phyloP scores from a whole-genome alignment of 129 eudicot species.

The Chrysanthemum makinoi region DNA sequence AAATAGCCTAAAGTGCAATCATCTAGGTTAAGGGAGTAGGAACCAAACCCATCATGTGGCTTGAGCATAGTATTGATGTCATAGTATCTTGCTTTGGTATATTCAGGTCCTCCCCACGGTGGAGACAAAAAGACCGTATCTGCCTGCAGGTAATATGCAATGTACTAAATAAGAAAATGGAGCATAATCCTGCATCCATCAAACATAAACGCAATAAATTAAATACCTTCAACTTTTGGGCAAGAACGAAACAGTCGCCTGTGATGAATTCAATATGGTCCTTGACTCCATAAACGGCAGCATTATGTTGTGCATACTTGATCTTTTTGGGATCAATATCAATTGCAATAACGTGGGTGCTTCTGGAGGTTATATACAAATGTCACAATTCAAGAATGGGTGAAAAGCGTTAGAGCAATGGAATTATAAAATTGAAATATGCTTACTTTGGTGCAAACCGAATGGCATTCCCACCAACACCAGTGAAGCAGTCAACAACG shows the following conservation, averaged over 20 bases:
- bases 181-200: neutral
- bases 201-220: neutral
- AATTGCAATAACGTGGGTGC: constrained; percentile 68
- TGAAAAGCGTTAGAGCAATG: neutral
- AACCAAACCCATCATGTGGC: constrained; percentile 68
- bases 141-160: constrained; percentile 47
- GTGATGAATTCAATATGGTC: constrained; percentile 64
- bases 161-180: neutral
- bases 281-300: constrained; percentile 79
- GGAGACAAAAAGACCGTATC: constrained; percentile 81
- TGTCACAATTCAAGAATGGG: neutral
- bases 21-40: constrained; percentile 22
- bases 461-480: constrained; percentile 96
- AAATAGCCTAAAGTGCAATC: neutral
- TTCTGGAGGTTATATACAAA: constrained; percentile 30
- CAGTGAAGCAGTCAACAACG: constrained; percentile 80
- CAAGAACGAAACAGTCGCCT: constrained; percentile 74
- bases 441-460: constrained; percentile 76
- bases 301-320: constrained; percentile 84
- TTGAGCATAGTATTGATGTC: constrained; percentile 79
- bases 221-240: constrained; percentile 68
- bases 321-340: constrained; percentile 93
- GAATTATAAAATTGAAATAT: neutral
- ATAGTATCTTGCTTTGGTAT: constrained; percentile 59
- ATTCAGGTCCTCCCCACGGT: constrained; percentile 98